Evolutionary conservation across 2,329 filamentous ascomycete genomes (phyloP).

Genomic region (Fusarium cyanostomum): DNA sequence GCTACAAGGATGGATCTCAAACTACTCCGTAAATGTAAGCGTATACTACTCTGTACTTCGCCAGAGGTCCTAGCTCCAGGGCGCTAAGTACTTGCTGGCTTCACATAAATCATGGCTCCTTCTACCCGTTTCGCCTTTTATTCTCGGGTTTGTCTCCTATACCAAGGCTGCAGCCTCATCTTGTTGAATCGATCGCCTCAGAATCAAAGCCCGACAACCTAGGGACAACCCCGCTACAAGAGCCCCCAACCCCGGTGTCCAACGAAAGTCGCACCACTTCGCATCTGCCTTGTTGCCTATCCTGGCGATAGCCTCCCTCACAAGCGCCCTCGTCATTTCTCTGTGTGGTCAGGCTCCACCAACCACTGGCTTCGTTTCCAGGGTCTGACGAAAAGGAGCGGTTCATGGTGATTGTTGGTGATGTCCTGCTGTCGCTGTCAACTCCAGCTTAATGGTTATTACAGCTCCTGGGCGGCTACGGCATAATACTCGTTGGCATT

Average conservation of each 20-base stretch:
- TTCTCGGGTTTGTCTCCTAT: not conserved
- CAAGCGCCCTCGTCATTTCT: conserved; percentile 31
- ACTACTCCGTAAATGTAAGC: not conserved
- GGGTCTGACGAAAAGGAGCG: not conserved
- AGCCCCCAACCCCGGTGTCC: conserved; percentile 23
- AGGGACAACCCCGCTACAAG: conserved; percentile 23
- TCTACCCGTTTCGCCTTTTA: not conserved
- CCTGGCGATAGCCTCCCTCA: conserved; percentile 29
- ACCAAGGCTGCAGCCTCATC: not conserved
- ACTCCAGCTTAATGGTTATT: not conserved
- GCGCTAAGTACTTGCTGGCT: not conserved
- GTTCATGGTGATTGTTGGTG: not conserved
- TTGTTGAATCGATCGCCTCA: not conserved
- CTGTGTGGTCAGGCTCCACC: conserved; percentile 14
- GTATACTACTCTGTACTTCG: not conserved
- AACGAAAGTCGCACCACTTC: conserved; percentile 30
- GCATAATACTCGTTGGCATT: not conserved
- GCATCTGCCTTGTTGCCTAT: conserved; percentile 27
- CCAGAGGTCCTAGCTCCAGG: not conserved
- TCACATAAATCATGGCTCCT: not conserved
- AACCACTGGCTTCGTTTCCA: conserved; percentile 12
- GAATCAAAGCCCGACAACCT: not conserved
- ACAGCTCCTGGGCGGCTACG: not conserved
- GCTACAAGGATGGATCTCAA: conserved; percentile 2
- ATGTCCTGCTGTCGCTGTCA: conserved; percentile 1